phyloP scores from a whole-genome alignment of 768 basidiomycete genomes.

The Wakefieldia striispora region DNA sequence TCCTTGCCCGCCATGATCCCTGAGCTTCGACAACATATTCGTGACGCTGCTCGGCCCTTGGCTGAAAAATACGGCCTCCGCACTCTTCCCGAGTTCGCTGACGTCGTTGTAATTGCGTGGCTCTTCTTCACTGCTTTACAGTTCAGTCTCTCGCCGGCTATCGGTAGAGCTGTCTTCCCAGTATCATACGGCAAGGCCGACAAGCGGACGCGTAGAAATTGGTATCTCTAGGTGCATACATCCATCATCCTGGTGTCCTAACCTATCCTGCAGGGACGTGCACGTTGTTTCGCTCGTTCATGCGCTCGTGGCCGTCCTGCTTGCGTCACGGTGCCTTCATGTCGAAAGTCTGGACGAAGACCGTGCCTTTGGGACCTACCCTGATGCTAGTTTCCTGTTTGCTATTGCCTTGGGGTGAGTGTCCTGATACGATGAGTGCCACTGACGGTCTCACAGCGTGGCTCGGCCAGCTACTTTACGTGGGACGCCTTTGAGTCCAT shows the following conservation, averaged over 20 bases:
- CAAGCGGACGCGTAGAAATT: slow-evolving; percentile 53
- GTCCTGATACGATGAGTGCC: slow-evolving; percentile 11
- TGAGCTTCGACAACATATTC: slow-evolving; percentile 29
- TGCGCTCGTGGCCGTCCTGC: slow-evolving; percentile 62
- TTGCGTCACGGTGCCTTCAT: slow-evolving; percentile 54
- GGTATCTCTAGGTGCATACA: slow-evolving; percentile 36
- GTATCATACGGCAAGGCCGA: slow-evolving; percentile 47
- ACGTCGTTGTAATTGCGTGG: slow-evolving; percentile 53
- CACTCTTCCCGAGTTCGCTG: slow-evolving; percentile 54
- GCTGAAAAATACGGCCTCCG: slow-evolving; percentile 44
- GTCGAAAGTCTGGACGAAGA: slow-evolving; percentile 50
- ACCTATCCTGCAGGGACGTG: slow-evolving; percentile 48
- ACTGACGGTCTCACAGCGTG: neutral
- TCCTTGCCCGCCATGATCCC: slow-evolving; percentile 22
- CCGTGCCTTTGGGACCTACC: slow-evolving; percentile 75
- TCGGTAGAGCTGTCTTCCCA: slow-evolving; percentile 48
- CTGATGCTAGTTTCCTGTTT: slow-evolving; percentile 51
- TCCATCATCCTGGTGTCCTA: neutral
- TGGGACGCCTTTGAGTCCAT: slow-evolving; percentile 81
- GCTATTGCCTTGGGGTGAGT: slow-evolving; percentile 70
- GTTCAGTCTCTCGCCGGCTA: slow-evolving; percentile 52
- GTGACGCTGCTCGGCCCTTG: slow-evolving; percentile 28
- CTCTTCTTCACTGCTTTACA: slow-evolving; percentile 59
- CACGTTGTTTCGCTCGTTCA: slow-evolving; percentile 75
- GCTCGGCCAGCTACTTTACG: slow-evolving; percentile 59